Evolutionary conservation across 371 early-diverging fungal genomes (phyloP).

Genomic region (Synchytrium microbalum): DNA sequence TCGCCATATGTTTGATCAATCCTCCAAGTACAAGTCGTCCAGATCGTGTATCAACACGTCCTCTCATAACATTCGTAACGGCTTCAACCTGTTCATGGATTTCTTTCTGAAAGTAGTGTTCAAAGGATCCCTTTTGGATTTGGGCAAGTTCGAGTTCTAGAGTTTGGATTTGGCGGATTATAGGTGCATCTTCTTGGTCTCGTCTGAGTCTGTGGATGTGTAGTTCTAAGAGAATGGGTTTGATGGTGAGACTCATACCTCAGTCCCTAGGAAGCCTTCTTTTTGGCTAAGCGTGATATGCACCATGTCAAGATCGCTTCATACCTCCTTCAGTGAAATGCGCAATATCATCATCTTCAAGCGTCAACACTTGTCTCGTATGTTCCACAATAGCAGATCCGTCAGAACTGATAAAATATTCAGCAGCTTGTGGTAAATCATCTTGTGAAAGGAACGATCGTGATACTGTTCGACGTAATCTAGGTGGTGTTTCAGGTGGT

Average conservation of each 20-base stretch:
- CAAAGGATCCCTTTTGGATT: constrained; percentile 67
- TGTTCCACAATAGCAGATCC: constrained; percentile 98
- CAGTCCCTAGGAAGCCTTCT: too few species aligned
- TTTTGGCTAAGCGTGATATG: too few species aligned
- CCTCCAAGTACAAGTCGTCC: constrained; percentile 88
- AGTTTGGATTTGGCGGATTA: constrained; percentile 93
- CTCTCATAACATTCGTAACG: constrained; percentile 99
- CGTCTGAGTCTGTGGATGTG: constrained; percentile 95
- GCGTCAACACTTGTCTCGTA: constrained; percentile 96
- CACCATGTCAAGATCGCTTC: too few species aligned
- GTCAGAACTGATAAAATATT: constrained; percentile 97
- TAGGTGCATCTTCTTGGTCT: constrained; percentile 77
- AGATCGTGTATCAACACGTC: constrained; percentile 96
- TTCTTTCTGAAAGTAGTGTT: constrained; percentile 99
- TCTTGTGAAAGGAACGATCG: constrained; percentile 89
- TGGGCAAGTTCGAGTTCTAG: constrained; percentile 95
- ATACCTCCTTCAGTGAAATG: constrained; percentile 83
- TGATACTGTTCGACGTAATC: constrained; percentile 81
- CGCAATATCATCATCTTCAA: constrained; percentile 99
- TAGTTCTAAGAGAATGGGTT: too few species aligned
- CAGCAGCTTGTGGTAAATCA: constrained; percentile 86
- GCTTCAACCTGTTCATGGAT: constrained; percentile 99
- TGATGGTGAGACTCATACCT: too few species aligned
- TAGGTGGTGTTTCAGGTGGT: constrained; percentile 44
- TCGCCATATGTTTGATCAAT: constrained; percentile 81